Evolutionary conservation across 2,329 filamentous ascomycete species (phyloP).

Genomic region (Tolypocladium cylindrosporum): DNA sequence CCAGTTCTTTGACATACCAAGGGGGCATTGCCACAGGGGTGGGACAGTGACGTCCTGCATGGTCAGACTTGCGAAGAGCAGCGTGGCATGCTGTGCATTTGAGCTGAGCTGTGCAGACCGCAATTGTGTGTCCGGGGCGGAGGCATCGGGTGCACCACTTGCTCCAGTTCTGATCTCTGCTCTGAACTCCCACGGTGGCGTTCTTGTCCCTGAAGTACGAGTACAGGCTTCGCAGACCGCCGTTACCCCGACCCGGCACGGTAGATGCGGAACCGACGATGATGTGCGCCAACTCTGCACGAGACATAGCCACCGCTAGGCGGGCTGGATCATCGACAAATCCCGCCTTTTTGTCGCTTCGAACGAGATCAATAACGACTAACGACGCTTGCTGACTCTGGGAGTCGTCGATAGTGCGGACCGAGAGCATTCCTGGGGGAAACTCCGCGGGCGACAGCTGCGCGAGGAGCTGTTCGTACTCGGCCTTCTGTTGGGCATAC

Average conservation of each 20-base stretch:
- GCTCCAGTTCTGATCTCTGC: background rate
- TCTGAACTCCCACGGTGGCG: background rate
- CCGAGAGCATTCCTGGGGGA: background rate
- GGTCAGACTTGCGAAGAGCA: background rate
- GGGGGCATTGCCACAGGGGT: background rate
- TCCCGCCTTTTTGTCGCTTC: background rate
- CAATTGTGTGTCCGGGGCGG: background rate
- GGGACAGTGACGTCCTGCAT: background rate
- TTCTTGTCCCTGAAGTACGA: background rate
- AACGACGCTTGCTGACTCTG: background rate
- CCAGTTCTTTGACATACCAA: background rate
- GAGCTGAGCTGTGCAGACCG: background rate
- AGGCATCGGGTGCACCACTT: background rate
- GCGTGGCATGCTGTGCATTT: background rate
- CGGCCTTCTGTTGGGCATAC: background rate
- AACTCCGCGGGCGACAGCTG: background rate
- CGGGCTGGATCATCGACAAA: background rate
- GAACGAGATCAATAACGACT: background rate
- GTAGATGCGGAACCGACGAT: background rate
- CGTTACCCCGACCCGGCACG: background rate
- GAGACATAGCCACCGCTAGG: background rate
- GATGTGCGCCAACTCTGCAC: background rate
- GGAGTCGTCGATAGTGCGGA: conserved; percentile 1
- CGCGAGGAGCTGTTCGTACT: background rate
- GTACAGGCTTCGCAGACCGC: background rate